phyloP scores from a whole-genome alignment of 2,329 filamentous ascomycete species.

The Diaporthe citrichinensis region DNA sequence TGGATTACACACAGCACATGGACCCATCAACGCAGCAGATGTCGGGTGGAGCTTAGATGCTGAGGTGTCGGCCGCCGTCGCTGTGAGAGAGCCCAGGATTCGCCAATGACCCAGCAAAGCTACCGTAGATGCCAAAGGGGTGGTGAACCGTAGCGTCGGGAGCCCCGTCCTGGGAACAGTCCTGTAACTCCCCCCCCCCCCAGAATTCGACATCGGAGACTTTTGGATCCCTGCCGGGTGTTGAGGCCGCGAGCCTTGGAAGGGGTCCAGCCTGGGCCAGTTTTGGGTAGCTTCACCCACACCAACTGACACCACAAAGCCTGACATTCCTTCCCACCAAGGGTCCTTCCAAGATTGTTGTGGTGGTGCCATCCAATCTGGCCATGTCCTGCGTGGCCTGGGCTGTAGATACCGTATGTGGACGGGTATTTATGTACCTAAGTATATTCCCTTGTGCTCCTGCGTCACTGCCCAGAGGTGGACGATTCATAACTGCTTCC shows the following conservation, averaged over 20 bases:
- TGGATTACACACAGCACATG: neutral
- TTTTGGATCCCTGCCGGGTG: slow-evolving; percentile 22
- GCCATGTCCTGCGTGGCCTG: neutral
- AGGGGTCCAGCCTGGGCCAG: slow-evolving; percentile 18
- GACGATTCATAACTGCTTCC: slow-evolving; percentile 3
- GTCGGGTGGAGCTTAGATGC: slow-evolving; percentile 1
- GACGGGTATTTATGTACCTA: neutral
- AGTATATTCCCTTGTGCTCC: neutral
- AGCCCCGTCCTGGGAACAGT: slow-evolving; percentile 27
- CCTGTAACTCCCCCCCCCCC: neutral
- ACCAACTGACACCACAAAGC: slow-evolving; percentile 9
- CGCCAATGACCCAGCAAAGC: slow-evolving; percentile 1
- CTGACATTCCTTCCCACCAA: slow-evolving; percentile 14
- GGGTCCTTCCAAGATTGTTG: slow-evolving; percentile 25
- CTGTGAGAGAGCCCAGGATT: neutral
- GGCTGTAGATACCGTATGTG: neutral
- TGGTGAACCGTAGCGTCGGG: slow-evolving; percentile 30
- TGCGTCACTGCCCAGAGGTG: slow-evolving; percentile 17
- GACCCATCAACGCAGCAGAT: neutral
- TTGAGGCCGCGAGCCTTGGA: slow-evolving; percentile 3
- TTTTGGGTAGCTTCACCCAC: slow-evolving; percentile 21
- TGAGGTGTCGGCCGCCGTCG: neutral
- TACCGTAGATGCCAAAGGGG: neutral
- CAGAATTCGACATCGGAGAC: slow-evolving; percentile 20
- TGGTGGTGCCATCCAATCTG: slow-evolving; percentile 1